phyloP scores from a whole-genome alignment of 768 basidiomycete genomes.

The Boletus fagicola region DNA sequence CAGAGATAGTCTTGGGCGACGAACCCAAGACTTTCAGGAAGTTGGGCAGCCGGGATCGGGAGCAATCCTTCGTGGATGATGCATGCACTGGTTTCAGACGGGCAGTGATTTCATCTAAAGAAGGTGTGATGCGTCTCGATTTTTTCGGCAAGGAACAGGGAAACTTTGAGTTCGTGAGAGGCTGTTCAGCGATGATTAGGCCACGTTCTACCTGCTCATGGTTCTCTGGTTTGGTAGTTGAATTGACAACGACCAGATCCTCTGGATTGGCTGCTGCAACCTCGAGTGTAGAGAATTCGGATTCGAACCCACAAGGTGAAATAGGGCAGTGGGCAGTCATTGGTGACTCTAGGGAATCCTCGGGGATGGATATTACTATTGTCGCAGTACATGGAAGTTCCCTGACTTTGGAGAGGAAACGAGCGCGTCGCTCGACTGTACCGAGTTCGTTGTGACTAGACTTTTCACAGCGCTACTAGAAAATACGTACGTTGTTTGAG shows the following conservation, averaged over 20 bases:
- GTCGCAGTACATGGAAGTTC: constrained; percentile 65
- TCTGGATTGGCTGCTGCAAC: constrained; percentile 31
- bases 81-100: constrained; percentile 39
- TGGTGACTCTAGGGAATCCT: constrained; percentile 69
- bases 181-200: constrained; percentile 31
- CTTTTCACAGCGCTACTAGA: neutral
- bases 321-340: constrained; percentile 66
- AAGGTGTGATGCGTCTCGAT: constrained; percentile 45
- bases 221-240: constrained; percentile 33
- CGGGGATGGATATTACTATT: constrained; percentile 50
- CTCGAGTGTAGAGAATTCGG: constrained; percentile 61
- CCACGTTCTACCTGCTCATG: constrained; percentile 69
- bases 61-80: constrained; percentile 20
- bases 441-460: constrained; percentile 1
- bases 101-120: constrained; percentile 75
- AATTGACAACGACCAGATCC: neutral
- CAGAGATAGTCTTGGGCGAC: constrained; percentile 35
- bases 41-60: constrained; percentile 33
- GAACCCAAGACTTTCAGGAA: constrained; percentile 27
- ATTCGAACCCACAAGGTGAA: constrained; percentile 64
- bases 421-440: constrained; percentile 70
- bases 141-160: constrained; percentile 6
- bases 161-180: constrained; percentile 13
- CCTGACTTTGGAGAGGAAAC: constrained; percentile 70
- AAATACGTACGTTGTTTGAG: constrained; percentile 64